These are phyloP conservation scores for Salix caprea DNA, from an alignment of 345 rosid species.

Conservation along the genomic window DNA sequence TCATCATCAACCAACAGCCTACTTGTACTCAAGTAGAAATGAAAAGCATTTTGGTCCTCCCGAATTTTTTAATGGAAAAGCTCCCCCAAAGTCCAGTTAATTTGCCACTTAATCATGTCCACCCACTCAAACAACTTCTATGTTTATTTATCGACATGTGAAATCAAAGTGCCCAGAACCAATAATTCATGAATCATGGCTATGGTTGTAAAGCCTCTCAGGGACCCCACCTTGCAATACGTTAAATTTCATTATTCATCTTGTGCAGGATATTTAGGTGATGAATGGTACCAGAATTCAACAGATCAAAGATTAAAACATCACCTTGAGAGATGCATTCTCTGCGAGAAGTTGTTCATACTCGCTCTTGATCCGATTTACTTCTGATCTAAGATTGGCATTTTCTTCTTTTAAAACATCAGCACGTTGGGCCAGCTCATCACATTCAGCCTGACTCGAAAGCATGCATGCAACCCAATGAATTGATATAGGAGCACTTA, in stretches of 20 bases:
- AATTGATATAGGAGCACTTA: slow-evolving; percentile 13
- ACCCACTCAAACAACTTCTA: neutral
- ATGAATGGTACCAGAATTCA: neutral
- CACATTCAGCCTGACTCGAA: slow-evolving; percentile 90
- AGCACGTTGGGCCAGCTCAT: slow-evolving; percentile 87
- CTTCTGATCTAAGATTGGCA: slow-evolving; percentile 75
- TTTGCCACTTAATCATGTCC: neutral
- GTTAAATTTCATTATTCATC: neutral
- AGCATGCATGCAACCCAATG: slow-evolving; percentile 12
- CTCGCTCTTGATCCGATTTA: slow-evolving; percentile 61
- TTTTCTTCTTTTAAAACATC: slow-evolving; percentile 82
- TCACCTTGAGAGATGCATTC: slow-evolving; percentile 80
- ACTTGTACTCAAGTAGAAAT: neutral
- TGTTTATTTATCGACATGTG: neutral
- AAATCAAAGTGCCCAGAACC: neutral
- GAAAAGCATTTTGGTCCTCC: neutral
- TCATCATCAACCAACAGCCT: neutral
- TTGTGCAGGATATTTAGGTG: neutral
- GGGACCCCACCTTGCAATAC: neutral
- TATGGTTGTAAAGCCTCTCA: neutral
- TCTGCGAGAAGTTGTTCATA: slow-evolving; percentile 75
- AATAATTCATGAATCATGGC: neutral
- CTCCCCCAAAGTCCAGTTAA: neutral
- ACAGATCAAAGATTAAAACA: neutral
- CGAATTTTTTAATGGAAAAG: neutral